Base-by-base conservation (phyloP, 179 eudicot genomes). In the Silene vulgaris region DNA sequence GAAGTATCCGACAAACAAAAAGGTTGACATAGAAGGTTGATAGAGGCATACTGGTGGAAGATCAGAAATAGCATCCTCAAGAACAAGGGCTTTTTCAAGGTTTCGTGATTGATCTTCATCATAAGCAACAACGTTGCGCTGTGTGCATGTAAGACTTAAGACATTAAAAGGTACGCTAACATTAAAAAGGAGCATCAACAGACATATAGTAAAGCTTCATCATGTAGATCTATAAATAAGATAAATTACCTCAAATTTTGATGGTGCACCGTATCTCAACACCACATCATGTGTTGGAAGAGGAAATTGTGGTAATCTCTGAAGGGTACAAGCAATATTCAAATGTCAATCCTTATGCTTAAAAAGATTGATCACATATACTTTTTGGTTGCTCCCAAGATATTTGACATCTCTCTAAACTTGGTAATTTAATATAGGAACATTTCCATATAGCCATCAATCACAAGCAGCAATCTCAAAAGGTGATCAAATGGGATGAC, bases 201-300 rank as follows among this genome's bases (percentile, higher is more conserved):
- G 20, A 20, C 60, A 21, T 45, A 29, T 9, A 71, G 54, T 37
- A 20, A 60, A 75, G 16, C 79, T 35, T 28, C 48, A 57, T 17
- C 56, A 23, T 12, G 52, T 8, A 72, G 71, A 52, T 63, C 19
- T 16, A 43, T 32, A 28, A 43, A 73, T 12, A 64, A 16, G 52
- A 73, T 66, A 61, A 37, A 43, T 35, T 83, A 87, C 90, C 90
- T 87, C 86, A 76, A 87, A 87, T 74, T 82, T 85, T 19, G 11
- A 0, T 56, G 90, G 87, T 59, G 83, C 74, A 16, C 85, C 85
- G 50, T 82, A 81, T 75, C 65, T 78, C 43, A 87, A 59, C 8
- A 87, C 81, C 82, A 81, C 88, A 74, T 87, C 86, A 78, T 87
- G 90, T 59, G 90, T 85, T 37, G 90, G 90, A 57, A 87, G 86